These are phyloP conservation scores for Tolypocladium pustulatum DNA, from an alignment of 2,329 filamentous ascomycete species.

Conservation along the genomic window DNA sequence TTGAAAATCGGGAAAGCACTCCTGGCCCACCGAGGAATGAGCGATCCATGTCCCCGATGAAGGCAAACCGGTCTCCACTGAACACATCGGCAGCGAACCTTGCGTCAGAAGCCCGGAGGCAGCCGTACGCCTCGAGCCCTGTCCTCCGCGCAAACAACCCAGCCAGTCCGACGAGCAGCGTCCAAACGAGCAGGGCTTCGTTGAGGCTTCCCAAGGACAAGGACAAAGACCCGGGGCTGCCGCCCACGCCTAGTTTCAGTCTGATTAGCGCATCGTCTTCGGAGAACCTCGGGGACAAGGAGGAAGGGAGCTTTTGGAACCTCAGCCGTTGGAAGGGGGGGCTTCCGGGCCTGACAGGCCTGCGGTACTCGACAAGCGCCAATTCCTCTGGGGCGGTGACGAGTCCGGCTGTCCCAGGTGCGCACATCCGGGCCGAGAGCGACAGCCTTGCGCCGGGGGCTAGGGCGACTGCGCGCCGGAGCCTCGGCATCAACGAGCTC, in stretches of 20 bases:
- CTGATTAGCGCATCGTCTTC: conserved; percentile 25
- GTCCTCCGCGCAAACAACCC: conserved; percentile 12
- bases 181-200: conserved; percentile 15
- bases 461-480: conserved; percentile 16
- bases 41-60: conserved; percentile 45
- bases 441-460: conserved; percentile 22
- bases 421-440: conserved; percentile 25
- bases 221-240: conserved; percentile 19
- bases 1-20: conserved; percentile 33
- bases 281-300: conserved; percentile 29
- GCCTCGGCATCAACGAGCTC: conserved; percentile 18
- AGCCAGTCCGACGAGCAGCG: conserved; percentile 28
- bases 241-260: conserved; percentile 46
- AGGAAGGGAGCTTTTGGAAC: conserved; percentile 44
- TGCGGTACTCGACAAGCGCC: conserved; percentile 18
- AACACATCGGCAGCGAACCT: conserved; percentile 26
- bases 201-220: conserved; percentile 12
- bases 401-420: neutral
- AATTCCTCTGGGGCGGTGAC: conserved; percentile 8
- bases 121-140: conserved; percentile 26
- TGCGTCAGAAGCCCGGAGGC: conserved; percentile 34
- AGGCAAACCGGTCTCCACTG: conserved; percentile 25
- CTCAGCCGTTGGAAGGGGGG: conserved; percentile 39
- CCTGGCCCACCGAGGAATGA: conserved; percentile 35
- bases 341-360: conserved; percentile 25